A percentile compares a stretch with the other conserved stretches of the same genome.
These are phyloP conservation scores for Cystobasidium sp. DNA, from an alignment of 1,284 basidiomycete genomes.

Conservation along the genomic window DNA sequence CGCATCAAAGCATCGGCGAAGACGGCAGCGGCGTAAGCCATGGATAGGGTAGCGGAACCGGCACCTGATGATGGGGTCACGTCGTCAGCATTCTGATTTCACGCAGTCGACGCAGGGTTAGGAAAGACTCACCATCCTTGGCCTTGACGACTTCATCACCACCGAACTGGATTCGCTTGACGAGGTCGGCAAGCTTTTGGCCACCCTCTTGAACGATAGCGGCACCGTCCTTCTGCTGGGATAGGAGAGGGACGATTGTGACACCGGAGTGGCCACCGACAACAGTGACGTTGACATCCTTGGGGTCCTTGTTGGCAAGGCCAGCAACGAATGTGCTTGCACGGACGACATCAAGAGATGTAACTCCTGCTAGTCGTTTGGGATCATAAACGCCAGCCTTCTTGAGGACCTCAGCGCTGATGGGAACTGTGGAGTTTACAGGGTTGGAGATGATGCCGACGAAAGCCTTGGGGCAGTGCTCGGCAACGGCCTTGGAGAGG, in stretches of 20 bases:
- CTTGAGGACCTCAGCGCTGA: constrained; percentile 89
- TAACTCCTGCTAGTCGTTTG: constrained; percentile 65
- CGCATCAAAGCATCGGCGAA: constrained; percentile 82
- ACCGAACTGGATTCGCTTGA: constrained; percentile 87
- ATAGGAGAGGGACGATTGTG: constrained; percentile 94
- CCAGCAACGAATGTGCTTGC: constrained; percentile 86
- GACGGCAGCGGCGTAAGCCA: constrained; percentile 92
- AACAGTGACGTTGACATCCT: constrained; percentile 76
- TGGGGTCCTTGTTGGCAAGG: constrained; percentile 69
- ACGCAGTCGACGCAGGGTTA: background rate
- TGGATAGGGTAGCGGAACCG: constrained; percentile 85
- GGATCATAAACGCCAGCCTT: constrained; percentile 95
- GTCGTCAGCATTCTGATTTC: background rate
- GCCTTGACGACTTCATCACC: constrained; percentile 90
- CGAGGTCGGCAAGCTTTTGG: constrained; percentile 70
- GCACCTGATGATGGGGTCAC: constrained; percentile 57
- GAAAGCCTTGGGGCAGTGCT: constrained; percentile 85
- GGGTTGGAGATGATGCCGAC: constrained; percentile 88
- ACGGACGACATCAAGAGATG: constrained; percentile 93
- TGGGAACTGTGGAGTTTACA: constrained; percentile 86
- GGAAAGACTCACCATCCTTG: constrained; percentile 67
- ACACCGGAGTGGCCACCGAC: constrained; percentile 95
- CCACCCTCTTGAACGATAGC: constrained; percentile 69
- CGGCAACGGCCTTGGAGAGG: constrained; percentile 84
- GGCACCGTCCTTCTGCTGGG: constrained; percentile 67